Evolutionary conservation across 2,329 filamentous ascomycete genomes (phyloP).

Genomic region (Nemania serpens): DNA sequence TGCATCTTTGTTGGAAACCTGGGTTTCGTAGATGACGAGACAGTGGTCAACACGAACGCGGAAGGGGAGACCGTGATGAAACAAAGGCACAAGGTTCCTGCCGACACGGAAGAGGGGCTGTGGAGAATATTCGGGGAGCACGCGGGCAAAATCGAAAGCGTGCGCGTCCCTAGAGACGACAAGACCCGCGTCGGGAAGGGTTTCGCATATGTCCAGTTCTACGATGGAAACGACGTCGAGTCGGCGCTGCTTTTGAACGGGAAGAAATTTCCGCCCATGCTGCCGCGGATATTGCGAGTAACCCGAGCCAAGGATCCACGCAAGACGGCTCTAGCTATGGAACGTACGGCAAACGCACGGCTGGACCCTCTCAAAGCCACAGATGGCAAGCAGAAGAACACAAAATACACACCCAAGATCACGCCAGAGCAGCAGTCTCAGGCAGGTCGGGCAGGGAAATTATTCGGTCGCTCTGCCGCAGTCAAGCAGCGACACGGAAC

Average conservation of each 20-base stretch:
- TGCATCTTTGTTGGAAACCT: constrained; percentile 97
- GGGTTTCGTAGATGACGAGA: constrained; percentile 93
- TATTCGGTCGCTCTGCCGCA: constrained; percentile 73
- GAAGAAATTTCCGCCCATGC: constrained; percentile 91
- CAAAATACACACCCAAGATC: constrained; percentile 70
- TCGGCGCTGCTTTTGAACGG: constrained; percentile 85
- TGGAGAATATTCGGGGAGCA: constrained; percentile 78
- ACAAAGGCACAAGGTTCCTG: constrained; percentile 74
- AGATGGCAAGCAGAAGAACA: constrained; percentile 45
- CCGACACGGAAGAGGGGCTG: constrained; percentile 90
- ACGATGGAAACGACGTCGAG: constrained; percentile 86
- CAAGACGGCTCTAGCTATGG: constrained; percentile 61
- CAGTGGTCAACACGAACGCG: constrained; percentile 66
- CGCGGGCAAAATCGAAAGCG: constrained; percentile 85
- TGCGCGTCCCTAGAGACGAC: constrained; percentile 87
- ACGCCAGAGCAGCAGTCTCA: constrained; percentile 72
- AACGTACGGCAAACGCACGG: constrained; percentile 50
- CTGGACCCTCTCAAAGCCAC: constrained; percentile 37
- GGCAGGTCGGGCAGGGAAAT: constrained; percentile 73
- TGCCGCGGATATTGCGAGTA: constrained; percentile 87
- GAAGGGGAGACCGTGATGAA: constrained; percentile 71
- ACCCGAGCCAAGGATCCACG: constrained; percentile 78
- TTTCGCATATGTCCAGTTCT: constrained; percentile 96
- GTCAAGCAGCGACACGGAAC: constrained; percentile 48
- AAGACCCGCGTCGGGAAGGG: constrained; percentile 94